Evolutionary conservation across 148 eudicot genomes (phyloP), one percentile per base, ranked within the genome.

Genomic region (Pouteria glomerata): DNA sequence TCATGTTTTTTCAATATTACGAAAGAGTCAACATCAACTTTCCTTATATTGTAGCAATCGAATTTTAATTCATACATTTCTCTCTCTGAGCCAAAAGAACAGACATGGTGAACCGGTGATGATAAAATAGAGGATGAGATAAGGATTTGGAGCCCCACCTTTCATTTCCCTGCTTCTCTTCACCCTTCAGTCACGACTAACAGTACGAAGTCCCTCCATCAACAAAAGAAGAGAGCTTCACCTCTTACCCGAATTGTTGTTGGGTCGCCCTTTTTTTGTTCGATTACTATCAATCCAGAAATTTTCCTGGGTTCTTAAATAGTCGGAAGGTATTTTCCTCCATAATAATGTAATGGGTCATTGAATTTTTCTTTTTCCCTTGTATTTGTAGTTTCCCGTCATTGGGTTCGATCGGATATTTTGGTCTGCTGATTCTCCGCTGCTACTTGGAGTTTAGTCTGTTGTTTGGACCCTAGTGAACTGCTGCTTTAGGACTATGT

Each of bases 121-220:
- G 23, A 29, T 51, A 52, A n/a, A 37, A 69, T 47, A 27, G 75
- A 65, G 59, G 73, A 81, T 59, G 84, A 81, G 91, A 87, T 87
- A 84, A 87, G 88, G 85, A 82, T 75, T 80, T 82, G 50, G 81
- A 74, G 79, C 69, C 78, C 48, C 76, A 62, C 77, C 81, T 70
- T 77, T 42, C 76, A 37, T 81, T 75, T 77, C 72, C 76, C 78
- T 72, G 68, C 67, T 75, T 52, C 44, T 72, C 45, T 27, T 72
- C 74, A 16, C 75, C 71, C 18, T 47, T 59, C 68, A 15, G 19
- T 30, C 52, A 23, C n/a, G n/a, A n/a, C n/a, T n/a, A n/a, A n/a
- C 61, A 19, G 24, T 14, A 14, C 34, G 23, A 27, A 37, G 26
- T 1, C 69, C 42, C 19, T 39, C 19, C 59, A 55, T 74, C 35